phyloP scores from a whole-genome alignment of 495 filamentous ascomycete genomes.

The Tuber calosporum region DNA sequence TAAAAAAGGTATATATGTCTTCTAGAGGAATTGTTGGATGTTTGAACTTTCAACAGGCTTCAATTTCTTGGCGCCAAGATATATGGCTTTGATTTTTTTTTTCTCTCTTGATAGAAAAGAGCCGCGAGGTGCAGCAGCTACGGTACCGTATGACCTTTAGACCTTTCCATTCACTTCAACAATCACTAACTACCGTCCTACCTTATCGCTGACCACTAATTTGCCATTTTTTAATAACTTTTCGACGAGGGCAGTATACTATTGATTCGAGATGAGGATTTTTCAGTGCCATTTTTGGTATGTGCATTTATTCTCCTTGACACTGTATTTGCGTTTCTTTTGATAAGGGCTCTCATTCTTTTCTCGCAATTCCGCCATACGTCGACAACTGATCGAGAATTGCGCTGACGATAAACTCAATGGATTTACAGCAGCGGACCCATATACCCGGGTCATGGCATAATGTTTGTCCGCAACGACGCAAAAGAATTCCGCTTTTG shows the following conservation, averaged over 20 bases:
- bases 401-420: conserved; percentile 12
- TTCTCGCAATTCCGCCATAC: not conserved
- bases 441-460: conserved; percentile 81
- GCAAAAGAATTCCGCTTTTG: conserved; percentile 66
- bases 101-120: not conserved
- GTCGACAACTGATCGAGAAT: not conserved
- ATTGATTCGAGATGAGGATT: conserved; percentile 32
- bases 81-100: not conserved
- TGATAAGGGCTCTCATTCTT: not conserved
- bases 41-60: not conserved
- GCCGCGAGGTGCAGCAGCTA: not conserved
- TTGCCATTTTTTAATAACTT: not conserved
- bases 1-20: not conserved
- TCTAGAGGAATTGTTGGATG: not conserved
- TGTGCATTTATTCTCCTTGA: not conserved
- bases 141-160: not conserved
- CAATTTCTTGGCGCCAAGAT: not conserved
- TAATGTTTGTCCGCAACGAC: conserved; percentile 71
- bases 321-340: not conserved
- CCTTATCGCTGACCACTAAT: not conserved
- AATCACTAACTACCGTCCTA: not conserved
- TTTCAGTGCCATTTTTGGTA: conserved; percentile 40
- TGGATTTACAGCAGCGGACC: conserved; percentile 46
- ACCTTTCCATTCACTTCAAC: not conserved
- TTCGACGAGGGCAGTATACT: not conserved